Evolutionary conservation across 2,329 filamentous ascomycete species (phyloP).

Genomic region (Beauveria australis): DNA sequence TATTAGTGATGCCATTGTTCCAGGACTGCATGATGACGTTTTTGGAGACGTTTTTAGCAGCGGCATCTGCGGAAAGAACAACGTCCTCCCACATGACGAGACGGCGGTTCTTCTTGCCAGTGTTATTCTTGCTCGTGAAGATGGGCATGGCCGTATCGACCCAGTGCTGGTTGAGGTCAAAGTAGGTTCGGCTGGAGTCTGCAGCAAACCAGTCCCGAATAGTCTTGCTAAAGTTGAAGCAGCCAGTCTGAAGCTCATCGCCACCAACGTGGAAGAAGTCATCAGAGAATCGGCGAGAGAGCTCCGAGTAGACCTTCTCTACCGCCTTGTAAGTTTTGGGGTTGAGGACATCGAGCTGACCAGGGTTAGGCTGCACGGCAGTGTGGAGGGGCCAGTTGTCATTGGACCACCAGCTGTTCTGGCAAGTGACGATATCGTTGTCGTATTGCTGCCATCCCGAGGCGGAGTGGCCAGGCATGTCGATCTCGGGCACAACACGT

Average conservation of each 20-base stretch:
- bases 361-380: conserved; percentile 46
- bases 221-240: conserved; percentile 48
- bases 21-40: conserved; percentile 46
- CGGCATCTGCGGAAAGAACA: conserved; percentile 30
- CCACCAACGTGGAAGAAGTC: conserved; percentile 48
- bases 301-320: conserved; percentile 43
- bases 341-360: conserved; percentile 48
- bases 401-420: conserved; percentile 53
- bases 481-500: conserved; percentile 53
- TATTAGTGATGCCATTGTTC: conserved; percentile 44
- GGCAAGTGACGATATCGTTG: conserved; percentile 46
- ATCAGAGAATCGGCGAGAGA: conserved; percentile 41
- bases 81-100: conserved; percentile 53
- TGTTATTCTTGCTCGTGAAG: conserved; percentile 26
- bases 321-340: conserved; percentile 47
- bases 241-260: conserved; percentile 42
- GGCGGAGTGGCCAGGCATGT: conserved; percentile 52
- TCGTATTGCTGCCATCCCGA: conserved; percentile 50
- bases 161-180: conserved; percentile 47
- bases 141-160: conserved; percentile 43
- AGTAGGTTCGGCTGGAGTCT: conserved; percentile 36
- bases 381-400: conserved; percentile 46
- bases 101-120: conserved; percentile 33
- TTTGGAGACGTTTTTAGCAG: conserved; percentile 38
- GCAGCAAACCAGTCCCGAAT: conserved; percentile 41